phyloP scores from a whole-genome alignment of 2,329 filamentous ascomycete species.

The Cercospora sp. region DNA sequence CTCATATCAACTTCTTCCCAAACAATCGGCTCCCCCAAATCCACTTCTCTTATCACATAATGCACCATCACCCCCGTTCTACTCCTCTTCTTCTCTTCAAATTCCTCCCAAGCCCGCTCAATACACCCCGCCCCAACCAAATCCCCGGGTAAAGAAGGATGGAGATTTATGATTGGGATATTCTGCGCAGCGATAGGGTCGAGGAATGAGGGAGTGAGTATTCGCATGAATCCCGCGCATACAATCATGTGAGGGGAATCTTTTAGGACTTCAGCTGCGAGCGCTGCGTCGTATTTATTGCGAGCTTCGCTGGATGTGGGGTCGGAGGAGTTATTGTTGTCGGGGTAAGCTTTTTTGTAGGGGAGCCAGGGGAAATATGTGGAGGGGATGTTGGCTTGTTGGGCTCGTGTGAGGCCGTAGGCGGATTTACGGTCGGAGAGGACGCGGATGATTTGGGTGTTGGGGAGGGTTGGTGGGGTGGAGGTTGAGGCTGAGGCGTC shows the following conservation, averaged over 20 bases:
- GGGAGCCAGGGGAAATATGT: slow-evolving; percentile 79
- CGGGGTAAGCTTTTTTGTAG: slow-evolving; percentile 69
- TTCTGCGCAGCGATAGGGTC: slow-evolving; percentile 62
- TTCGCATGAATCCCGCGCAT: slow-evolving; percentile 85
- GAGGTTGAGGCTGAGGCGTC: slow-evolving; percentile 57
- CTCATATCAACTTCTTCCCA: slow-evolving; percentile 65
- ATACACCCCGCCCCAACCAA: slow-evolving; percentile 75
- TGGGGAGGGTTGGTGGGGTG: slow-evolving; percentile 45
- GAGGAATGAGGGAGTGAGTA: slow-evolving; percentile 70
- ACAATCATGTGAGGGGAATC: slow-evolving; percentile 73
- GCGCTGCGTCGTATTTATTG: slow-evolving; percentile 69
- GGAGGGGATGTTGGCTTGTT: slow-evolving; percentile 64
- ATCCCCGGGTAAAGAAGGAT: slow-evolving; percentile 71
- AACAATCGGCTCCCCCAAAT: slow-evolving; percentile 73
- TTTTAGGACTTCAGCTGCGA: slow-evolving; percentile 66
- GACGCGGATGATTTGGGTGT: slow-evolving; percentile 60
- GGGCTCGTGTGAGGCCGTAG: slow-evolving; percentile 63
- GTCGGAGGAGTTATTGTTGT: slow-evolving; percentile 45
- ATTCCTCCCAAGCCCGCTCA: slow-evolving; percentile 72
- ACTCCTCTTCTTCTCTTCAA: slow-evolving; percentile 64
- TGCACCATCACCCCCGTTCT: slow-evolving; percentile 85
- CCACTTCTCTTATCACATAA: slow-evolving; percentile 73
- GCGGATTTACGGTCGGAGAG: slow-evolving; percentile 66
- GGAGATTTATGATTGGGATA: slow-evolving; percentile 76
- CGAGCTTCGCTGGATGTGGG: slow-evolving; percentile 52